Evolutionary conservation across 2,329 filamentous ascomycete genomes (phyloP).

Genomic region (Elsinoe ampelina): DNA sequence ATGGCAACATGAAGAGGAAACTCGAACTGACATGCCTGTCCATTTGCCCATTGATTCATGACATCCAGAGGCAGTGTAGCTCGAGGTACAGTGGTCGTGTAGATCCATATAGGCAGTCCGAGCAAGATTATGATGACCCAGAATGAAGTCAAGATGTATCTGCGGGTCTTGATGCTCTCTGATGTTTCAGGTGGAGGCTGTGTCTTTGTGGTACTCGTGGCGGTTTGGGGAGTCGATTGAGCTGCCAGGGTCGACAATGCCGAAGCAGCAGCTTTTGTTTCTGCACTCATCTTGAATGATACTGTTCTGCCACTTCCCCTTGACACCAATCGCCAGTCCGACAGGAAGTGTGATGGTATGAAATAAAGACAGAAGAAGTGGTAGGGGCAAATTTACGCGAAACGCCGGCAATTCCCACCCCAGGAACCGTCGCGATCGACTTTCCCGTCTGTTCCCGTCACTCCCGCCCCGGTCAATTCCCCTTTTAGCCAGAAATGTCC

Average conservation of each 20-base stretch:
- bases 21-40: conserved; percentile 77
- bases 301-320: neutral
- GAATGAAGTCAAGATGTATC: conserved; percentile 73
- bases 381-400: neutral
- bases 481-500: too few species aligned
- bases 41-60: conserved; percentile 89
- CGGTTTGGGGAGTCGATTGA: neutral
- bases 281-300: neutral
- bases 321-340: neutral
- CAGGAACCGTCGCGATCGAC: neutral
- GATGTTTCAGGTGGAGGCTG: conserved; percentile 67
- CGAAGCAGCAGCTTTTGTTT: neutral
- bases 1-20: conserved; percentile 79
- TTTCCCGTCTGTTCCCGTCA: neutral
- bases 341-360: neutral
- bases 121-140: conserved; percentile 78
- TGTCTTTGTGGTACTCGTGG: conserved; percentile 13
- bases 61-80: conserved; percentile 71
- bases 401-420: neutral
- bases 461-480: neutral
- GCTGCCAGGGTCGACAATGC: neutral
- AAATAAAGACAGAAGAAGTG: neutral
- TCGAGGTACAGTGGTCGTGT: conserved; percentile 85
- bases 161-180: conserved; percentile 59
- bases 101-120: conserved; percentile 91